phyloP scores from a whole-genome alignment of 1,284 basidiomycete genomes.

The Caloboletus inedulis region DNA sequence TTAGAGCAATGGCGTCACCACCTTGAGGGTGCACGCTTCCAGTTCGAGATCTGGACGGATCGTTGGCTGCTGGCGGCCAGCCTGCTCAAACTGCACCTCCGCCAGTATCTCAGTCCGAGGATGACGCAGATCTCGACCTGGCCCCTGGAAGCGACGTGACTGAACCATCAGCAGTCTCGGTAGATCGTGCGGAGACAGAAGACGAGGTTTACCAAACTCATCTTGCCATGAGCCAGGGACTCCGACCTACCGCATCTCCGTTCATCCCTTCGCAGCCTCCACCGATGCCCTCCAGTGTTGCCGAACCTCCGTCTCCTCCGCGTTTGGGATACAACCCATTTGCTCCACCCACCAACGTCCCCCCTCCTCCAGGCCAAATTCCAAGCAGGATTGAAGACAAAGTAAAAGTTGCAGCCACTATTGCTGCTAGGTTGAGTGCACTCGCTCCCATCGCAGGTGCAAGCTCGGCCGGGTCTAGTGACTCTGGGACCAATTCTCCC shows the following conservation, averaged over 20 bases:
- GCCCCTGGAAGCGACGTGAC: constrained; percentile 3
- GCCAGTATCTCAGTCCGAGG: not conserved
- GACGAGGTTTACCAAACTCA: constrained; percentile 70
- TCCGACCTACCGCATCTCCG: constrained; percentile 23
- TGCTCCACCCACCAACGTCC: constrained; percentile 55
- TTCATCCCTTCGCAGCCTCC: constrained; percentile 15
- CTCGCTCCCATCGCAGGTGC: constrained; percentile 43
- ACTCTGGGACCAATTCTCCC: constrained; percentile 15
- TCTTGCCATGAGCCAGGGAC: constrained; percentile 50
- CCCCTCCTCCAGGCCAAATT: constrained; percentile 51
- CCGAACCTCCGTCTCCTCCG: constrained; percentile 42
- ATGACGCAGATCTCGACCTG: constrained; percentile 24
- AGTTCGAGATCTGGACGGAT: too few relatives aligned
- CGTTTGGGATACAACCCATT: constrained; percentile 63
- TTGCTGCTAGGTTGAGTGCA: constrained; percentile 69
- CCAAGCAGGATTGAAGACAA: constrained; percentile 56
- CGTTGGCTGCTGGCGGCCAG: constrained; percentile 41
- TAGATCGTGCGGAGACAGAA: constrained; percentile 45
- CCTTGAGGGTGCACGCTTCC: too few relatives aligned
- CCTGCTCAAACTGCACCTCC: constrained; percentile 20
- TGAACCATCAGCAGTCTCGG: constrained; percentile 19
- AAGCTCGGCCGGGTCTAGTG: constrained; percentile 13
- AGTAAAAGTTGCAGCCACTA: constrained; percentile 74
- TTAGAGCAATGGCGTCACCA: too few relatives aligned
- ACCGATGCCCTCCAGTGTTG: constrained; percentile 16